Evolutionary conservation across 805 yeast genomes (phyloP).

Genomic region (Candida quercuum): DNA sequence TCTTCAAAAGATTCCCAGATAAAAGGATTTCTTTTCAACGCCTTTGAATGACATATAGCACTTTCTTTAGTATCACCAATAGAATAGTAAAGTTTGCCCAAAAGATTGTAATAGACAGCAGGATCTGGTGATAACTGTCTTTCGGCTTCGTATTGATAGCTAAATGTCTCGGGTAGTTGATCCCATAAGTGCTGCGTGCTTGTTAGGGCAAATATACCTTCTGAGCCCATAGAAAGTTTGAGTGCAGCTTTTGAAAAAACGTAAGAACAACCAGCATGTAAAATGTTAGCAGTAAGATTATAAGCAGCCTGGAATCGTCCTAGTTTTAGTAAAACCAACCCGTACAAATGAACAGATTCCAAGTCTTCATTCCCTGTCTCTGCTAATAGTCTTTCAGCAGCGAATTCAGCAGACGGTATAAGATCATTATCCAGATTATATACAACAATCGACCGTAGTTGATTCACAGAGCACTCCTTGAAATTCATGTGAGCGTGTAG

Average conservation of each 20-base stretch:
- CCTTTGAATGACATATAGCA: slow-evolving; percentile 59
- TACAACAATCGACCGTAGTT: slow-evolving; percentile 54
- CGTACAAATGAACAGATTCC: slow-evolving; percentile 66
- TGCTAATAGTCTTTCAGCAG: slow-evolving; percentile 76
- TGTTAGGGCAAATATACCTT: slow-evolving; percentile 54
- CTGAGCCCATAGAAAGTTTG: slow-evolving; percentile 45
- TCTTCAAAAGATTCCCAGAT: slow-evolving; percentile 84
- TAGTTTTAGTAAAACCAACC: slow-evolving; percentile 56
- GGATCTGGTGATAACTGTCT: slow-evolving; percentile 49
- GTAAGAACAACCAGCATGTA: slow-evolving; percentile 72
- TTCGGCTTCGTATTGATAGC: slow-evolving; percentile 33
- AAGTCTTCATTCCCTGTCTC: slow-evolving; percentile 37
- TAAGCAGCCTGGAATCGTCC: slow-evolving; percentile 59
- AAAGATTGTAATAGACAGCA: slow-evolving; percentile 59
- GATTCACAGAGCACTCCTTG: slow-evolving; percentile 26
- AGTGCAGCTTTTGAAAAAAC: slow-evolving; percentile 67
- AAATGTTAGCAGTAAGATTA: slow-evolving; percentile 38
- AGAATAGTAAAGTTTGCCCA: slow-evolving; percentile 63
- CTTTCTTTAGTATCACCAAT: slow-evolving; percentile 61
- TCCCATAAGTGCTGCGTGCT: slow-evolving; percentile 34
- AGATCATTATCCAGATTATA: slow-evolving; percentile 70
- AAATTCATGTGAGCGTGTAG: no score
- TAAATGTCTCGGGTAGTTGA: slow-evolving; percentile 5
- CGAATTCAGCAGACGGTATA: slow-evolving; percentile 73
- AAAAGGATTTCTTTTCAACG: slow-evolving; percentile 70